A percentile compares a stretch with the other conserved stretches of the same genome.
Evolutionary conservation across 2,329 filamentous ascomycete genomes (phyloP).

Genomic region (Trichophyton simii): DNA sequence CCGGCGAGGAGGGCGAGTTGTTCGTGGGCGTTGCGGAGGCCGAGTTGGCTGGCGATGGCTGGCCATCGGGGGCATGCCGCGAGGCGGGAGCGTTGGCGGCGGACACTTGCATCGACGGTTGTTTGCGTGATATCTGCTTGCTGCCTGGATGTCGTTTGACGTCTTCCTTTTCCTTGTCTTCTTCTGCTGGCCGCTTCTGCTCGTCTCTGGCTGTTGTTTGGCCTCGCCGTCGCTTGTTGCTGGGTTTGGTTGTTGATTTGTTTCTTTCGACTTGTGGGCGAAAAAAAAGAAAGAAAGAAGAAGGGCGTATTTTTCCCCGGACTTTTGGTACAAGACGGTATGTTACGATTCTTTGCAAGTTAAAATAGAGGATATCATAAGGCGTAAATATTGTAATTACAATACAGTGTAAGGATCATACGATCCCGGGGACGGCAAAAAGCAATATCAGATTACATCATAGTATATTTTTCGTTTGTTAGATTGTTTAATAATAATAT

Average conservation of each 20-base stretch:
- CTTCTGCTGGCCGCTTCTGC: background rate
- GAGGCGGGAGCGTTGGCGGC: slow-evolving; percentile 9
- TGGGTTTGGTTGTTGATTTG: background rate
- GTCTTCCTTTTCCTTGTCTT: background rate
- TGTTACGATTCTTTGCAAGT: background rate
- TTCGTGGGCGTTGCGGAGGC: slow-evolving; percentile 40
- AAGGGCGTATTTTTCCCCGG: background rate
- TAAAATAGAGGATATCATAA: background rate
- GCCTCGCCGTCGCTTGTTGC: background rate
- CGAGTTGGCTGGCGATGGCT: slow-evolving; percentile 35
- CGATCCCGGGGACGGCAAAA: background rate
- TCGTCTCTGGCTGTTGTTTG: background rate
- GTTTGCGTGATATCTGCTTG: too few relatives aligned
- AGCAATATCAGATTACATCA: slow-evolving; percentile 4
- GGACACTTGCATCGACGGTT: slow-evolving; percentile 7
- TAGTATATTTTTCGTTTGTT: background rate
- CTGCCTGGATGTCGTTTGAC: too few relatives aligned
- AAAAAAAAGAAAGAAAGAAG: background rate
- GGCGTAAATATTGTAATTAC: background rate
- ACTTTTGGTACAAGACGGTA: background rate
- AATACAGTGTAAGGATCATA: background rate
- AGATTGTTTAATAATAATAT: background rate
- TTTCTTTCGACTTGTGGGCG: background rate
- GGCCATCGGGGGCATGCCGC: slow-evolving; percentile 29
- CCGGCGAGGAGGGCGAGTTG: slow-evolving; percentile 43